Evolutionary conservation across 2,329 filamentous ascomycete species (phyloP).

Genomic region (Epichloe typhina): DNA sequence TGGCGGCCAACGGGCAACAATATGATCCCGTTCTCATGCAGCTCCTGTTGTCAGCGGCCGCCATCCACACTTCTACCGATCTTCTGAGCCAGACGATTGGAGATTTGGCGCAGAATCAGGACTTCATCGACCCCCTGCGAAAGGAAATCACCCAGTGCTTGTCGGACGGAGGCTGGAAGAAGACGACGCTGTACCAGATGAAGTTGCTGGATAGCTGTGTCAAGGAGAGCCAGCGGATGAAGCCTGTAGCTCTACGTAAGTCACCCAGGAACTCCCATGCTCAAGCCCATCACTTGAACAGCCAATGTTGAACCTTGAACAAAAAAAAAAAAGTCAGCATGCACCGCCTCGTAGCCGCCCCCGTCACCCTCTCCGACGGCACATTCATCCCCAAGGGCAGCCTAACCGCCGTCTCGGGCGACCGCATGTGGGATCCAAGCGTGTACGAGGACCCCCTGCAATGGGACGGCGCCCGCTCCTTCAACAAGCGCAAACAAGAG

Average conservation of each 20-base stretch:
- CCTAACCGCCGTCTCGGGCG: neutral
- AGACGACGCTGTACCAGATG: slow-evolving; percentile 16
- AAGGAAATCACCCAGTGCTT: slow-evolving; percentile 22
- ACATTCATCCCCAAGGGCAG: slow-evolving; percentile 4
- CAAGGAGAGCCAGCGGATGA: slow-evolving; percentile 32
- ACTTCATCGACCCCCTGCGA: slow-evolving; percentile 24
- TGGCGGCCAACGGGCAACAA: slow-evolving; percentile 19
- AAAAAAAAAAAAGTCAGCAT: slow-evolving; percentile 4
- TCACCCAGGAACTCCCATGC: neutral
- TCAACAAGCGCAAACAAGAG: slow-evolving; percentile 23
- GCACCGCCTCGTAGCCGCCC: neutral
- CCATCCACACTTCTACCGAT: slow-evolving; percentile 39
- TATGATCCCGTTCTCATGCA: slow-evolving; percentile 8
- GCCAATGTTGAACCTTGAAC: neutral
- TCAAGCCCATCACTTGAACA: too few relatives aligned
- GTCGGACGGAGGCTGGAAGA: slow-evolving; percentile 2
- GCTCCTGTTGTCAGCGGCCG: slow-evolving; percentile 26
- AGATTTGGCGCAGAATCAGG: slow-evolving; percentile 25
- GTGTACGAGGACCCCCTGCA: slow-evolving; percentile 5
- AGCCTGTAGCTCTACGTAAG: slow-evolving; percentile 22
- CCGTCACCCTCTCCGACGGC: slow-evolving; percentile 6
- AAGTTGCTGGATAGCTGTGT: slow-evolving; percentile 33
- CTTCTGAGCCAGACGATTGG: slow-evolving; percentile 8
- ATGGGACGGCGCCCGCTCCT: slow-evolving; percentile 35
- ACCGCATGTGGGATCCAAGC: slow-evolving; percentile 1